A percentile compares a stretch with the other conserved stretches of the same genome.
These are phyloP conservation scores for Spiraea crenata DNA, from an alignment of 331 rosid genomes.

Conservation along the genomic window DNA sequence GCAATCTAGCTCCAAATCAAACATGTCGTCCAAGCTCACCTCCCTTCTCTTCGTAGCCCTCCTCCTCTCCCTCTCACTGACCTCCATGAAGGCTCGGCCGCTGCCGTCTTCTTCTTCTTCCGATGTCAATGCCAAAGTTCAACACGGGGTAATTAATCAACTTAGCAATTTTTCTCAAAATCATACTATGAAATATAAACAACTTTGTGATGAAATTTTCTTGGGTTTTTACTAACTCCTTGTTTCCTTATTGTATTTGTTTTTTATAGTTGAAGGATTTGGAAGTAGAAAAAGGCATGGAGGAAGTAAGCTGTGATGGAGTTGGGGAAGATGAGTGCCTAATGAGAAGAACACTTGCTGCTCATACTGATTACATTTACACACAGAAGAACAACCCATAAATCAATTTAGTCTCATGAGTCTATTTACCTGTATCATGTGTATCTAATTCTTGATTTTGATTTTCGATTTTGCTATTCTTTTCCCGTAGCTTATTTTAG, in stretches of 20 bases:
- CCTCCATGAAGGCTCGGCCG: constrained; percentile 31
- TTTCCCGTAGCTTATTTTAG: background rate
- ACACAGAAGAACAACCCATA: constrained; percentile 72
- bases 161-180: background rate
- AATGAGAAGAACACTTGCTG: constrained; percentile 84
- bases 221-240: constrained; percentile 1
- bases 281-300: constrained; percentile 31
- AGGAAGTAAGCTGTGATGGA: constrained; percentile 60
- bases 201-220: background rate
- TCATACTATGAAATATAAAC: background rate
- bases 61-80: constrained; percentile 36
- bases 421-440: background rate
- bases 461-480: background rate
- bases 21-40: constrained; percentile 42
- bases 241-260: background rate
- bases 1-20: background rate
- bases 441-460: background rate
- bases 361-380: constrained; percentile 82
- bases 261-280: constrained; percentile 29
- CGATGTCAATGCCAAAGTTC: constrained; percentile 23
- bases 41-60: constrained; percentile 27
- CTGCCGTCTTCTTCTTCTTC: constrained; percentile 22
- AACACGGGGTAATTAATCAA: constrained; percentile 28
- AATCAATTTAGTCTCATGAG: background rate
- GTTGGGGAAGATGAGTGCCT: constrained; percentile 68